These are phyloP conservation scores for Salix dunnii DNA, from an alignment of 345 rosid genomes.

Conservation along the genomic window DNA sequence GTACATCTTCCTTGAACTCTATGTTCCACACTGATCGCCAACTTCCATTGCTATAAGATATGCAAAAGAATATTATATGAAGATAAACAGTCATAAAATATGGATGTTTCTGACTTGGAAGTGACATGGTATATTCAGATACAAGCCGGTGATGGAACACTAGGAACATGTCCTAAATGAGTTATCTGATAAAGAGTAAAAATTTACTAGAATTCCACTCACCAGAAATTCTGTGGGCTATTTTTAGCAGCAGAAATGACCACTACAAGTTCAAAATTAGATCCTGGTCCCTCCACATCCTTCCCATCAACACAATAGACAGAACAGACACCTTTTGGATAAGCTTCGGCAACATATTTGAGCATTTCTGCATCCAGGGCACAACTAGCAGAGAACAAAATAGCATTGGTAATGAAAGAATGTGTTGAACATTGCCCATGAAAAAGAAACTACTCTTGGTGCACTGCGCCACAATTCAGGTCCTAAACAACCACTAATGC, in stretches of 20 bases:
- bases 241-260: constrained; percentile 77
- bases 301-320: constrained; percentile 78
- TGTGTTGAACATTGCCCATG: not conserved
- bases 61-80: constrained; percentile 12
- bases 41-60: constrained; percentile 69
- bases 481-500: not conserved
- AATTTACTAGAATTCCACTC: constrained; percentile 22
- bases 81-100: not conserved
- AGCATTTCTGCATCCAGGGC: constrained; percentile 81
- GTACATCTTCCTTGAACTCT: constrained; percentile 74
- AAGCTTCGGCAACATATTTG: constrained; percentile 80
- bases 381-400: constrained; percentile 46
- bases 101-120: not conserved
- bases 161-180: not conserved
- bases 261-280: constrained; percentile 80
- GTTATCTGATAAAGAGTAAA: not conserved
- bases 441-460: not conserved
- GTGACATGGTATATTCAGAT: not conserved
- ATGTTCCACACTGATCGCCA: constrained; percentile 94
- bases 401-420: not conserved
- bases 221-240: constrained; percentile 98
- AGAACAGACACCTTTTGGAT: constrained; percentile 83
- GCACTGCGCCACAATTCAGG: not conserved
- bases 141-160: not conserved
- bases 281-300: constrained; percentile 77